phyloP scores from a whole-genome alignment of 2,329 filamentous ascomycete species.

The Cordyceps javanica region DNA sequence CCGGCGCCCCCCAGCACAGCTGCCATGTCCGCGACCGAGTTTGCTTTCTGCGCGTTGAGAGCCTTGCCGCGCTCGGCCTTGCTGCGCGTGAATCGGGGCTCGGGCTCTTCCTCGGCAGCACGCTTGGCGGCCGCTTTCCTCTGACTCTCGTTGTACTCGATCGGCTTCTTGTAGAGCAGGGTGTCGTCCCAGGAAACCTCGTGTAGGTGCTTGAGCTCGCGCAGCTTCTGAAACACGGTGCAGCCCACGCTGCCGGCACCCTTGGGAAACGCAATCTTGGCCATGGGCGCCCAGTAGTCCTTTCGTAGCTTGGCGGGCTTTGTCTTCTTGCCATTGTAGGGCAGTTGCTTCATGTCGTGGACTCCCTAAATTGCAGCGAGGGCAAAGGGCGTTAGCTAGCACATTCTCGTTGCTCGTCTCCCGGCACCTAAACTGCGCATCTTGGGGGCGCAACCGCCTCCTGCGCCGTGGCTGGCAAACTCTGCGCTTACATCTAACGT shows the following conservation, averaged over 20 bases:
- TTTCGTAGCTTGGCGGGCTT: conserved; percentile 57
- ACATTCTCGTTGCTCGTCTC: too few species aligned
- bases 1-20: conserved; percentile 47
- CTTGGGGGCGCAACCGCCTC: background rate
- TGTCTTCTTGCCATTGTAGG: conserved; percentile 63
- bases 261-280: conserved; percentile 50
- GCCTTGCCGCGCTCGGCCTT: conserved; percentile 41
- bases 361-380: conserved; percentile 26
- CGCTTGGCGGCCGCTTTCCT: conserved; percentile 25
- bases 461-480: background rate
- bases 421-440: too few species aligned
- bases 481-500: conserved; percentile 34
- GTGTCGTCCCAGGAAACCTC: conserved; percentile 54
- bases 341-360: conserved; percentile 49
- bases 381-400: background rate
- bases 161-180: conserved; percentile 34
- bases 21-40: conserved; percentile 58
- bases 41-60: conserved; percentile 55
- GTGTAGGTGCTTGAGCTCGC: conserved; percentile 58
- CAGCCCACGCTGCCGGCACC: conserved; percentile 49
- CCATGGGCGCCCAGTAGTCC: conserved; percentile 61
- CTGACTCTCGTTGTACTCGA: conserved; percentile 28
- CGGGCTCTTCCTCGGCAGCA: conserved; percentile 24
- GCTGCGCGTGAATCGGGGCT: conserved; percentile 29
- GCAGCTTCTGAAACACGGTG: conserved; percentile 56